Conservation (phyloP, 306 rosid genomes). For the Nissolia schottii region DNA sequence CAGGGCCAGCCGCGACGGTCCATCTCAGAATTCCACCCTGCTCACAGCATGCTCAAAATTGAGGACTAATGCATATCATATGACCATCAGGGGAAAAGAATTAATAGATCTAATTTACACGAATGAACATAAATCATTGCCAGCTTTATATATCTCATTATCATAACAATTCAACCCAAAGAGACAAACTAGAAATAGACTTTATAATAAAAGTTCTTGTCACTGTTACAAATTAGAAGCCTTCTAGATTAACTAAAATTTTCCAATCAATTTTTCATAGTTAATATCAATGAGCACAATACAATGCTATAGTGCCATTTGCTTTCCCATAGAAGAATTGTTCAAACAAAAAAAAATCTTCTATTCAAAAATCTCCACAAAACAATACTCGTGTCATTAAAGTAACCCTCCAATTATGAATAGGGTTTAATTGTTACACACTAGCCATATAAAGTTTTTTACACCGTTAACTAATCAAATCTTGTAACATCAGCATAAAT, state of each 20-base stretch:
- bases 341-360: neutral
- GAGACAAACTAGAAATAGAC: neutral
- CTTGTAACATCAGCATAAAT: too few species aligned
- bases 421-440: too few species aligned
- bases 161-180: neutral
- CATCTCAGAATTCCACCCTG: conserved; percentile 49
- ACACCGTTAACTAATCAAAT: too few species aligned
- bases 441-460: too few species aligned
- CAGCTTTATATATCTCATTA: neutral
- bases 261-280: neutral
- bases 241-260: neutral
- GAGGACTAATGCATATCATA: conserved; percentile 10
- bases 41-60: neutral
- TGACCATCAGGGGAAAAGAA: neutral
- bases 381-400: neutral
- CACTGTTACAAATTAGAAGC: neutral
- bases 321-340: neutral
- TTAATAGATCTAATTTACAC: neutral
- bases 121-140: neutral
- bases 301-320: neutral
- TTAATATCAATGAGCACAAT: neutral
- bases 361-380: neutral
- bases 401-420: neutral
- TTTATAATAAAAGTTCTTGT: neutral
- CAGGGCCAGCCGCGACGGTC: conserved; percentile 92